These are phyloP conservation scores for Sphaerulina musiva DNA, from an alignment of 2,329 filamentous ascomycete genomes.

Conservation along the genomic window DNA sequence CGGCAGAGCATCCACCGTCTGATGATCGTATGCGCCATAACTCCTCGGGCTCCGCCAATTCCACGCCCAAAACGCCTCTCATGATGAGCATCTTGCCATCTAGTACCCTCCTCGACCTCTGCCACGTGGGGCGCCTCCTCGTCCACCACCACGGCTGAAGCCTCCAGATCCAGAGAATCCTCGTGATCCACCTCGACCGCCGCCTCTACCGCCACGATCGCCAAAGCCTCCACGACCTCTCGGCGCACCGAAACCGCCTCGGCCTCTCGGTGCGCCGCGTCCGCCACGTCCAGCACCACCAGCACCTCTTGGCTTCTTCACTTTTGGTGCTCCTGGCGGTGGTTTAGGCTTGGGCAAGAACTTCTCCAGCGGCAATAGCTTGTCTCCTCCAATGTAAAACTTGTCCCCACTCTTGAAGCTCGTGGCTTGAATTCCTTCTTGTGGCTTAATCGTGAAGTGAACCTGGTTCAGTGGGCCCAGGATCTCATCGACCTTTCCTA, in stretches of 20 bases:
- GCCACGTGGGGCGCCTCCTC: conserved; percentile 31
- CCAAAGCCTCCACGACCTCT: conserved; percentile 39
- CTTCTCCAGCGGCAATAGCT: conserved; percentile 87
- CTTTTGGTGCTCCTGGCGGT: conserved; percentile 56
- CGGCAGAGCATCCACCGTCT: not conserved
- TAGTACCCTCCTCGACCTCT: conserved; percentile 37
- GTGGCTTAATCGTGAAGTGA: conserved; percentile 96
- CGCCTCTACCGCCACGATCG: conserved; percentile 30
- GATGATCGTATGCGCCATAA: not conserved
- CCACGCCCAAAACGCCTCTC: conserved; percentile 17
- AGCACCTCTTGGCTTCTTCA: conserved; percentile 61
- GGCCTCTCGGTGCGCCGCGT: conserved; percentile 50
- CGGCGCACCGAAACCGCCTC: conserved; percentile 48
- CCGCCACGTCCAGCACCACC: conserved; percentile 37
- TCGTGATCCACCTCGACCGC: conserved; percentile 11
- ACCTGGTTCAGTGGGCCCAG: conserved; percentile 96
- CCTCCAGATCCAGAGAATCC: conserved; percentile 15
- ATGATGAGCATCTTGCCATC: conserved; percentile 8
- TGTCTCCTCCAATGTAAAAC: conserved; percentile 84
- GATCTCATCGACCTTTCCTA: conserved; percentile 97
- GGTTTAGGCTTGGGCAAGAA: conserved; percentile 93
- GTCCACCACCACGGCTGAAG: conserved; percentile 16
- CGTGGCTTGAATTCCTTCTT: conserved; percentile 88
- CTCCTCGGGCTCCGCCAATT: not conserved
- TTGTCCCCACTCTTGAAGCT: conserved; percentile 96